Conservation (phyloP, 805 yeast genomes). For the Lachancea waltii region DNA sequence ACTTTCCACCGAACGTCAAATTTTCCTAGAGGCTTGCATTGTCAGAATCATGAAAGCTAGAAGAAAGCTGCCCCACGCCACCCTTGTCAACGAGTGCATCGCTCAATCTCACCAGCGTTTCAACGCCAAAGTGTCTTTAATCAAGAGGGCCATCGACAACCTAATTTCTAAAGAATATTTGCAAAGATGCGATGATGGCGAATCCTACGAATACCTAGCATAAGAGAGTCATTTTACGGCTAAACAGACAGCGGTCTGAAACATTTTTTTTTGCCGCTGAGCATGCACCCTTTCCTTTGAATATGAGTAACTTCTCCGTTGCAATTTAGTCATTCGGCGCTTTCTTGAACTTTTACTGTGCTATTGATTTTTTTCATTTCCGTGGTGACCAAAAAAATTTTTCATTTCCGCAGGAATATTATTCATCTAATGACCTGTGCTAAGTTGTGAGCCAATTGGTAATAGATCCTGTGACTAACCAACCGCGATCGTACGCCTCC, state of each 20-base stretch:
- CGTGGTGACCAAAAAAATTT: conserved; percentile 6
- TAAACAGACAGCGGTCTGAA: no score
- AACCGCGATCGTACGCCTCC: no score
- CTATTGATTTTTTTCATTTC: no score
- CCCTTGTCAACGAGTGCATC: conserved; percentile 78
- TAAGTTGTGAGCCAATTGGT: not conserved
- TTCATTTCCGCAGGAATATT: conserved; percentile 8
- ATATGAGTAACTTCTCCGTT: no score
- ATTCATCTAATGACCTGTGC: conserved; percentile 3
- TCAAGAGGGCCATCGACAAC: conserved; percentile 78
- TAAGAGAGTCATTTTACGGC: no score
- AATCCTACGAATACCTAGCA: conserved; percentile 76
- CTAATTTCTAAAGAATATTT: conserved; percentile 83
- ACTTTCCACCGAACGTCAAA: conserved; percentile 78
- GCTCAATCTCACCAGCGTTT: conserved; percentile 77
- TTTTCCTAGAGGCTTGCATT: conserved; percentile 84
- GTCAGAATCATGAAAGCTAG: conserved; percentile 96
- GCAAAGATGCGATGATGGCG: conserved; percentile 65
- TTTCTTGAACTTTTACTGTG: no score
- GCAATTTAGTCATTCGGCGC: no score
- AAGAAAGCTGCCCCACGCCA: conserved; percentile 69
- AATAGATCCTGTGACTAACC: not conserved
- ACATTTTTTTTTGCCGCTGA: no score
- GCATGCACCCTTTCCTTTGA: no score
- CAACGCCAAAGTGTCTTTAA: conserved; percentile 77